These are phyloP conservation scores for Lathyrus oleraceus DNA, from an alignment of 306 rosid genomes.

Conservation along the genomic window DNA sequence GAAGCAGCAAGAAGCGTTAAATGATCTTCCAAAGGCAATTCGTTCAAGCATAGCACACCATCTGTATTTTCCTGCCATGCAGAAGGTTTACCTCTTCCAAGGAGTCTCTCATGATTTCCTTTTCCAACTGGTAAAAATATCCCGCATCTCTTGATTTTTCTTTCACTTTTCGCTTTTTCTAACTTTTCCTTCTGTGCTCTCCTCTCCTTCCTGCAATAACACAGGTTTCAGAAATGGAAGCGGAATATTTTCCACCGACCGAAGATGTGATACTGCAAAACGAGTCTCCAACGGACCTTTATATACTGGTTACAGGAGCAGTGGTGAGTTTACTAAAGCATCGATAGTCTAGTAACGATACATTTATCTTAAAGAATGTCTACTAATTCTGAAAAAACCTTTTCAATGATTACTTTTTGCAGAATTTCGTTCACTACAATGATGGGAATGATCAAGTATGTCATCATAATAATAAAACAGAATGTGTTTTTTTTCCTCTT, in stretches of 20 bases:
- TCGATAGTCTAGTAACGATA: neutral
- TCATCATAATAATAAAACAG: constrained; percentile 18
- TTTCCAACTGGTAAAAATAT: constrained; percentile 67
- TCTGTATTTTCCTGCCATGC: constrained; percentile 61
- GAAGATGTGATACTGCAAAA: constrained; percentile 82
- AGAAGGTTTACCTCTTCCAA: constrained; percentile 60
- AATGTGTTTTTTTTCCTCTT: neutral
- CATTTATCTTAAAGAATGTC: constrained; percentile 16
- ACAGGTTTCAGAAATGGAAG: constrained; percentile 78
- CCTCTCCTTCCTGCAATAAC: neutral
- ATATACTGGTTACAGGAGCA: constrained; percentile 75
- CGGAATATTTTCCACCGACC: constrained; percentile 81
- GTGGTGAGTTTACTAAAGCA: constrained; percentile 55
- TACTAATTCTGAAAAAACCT: constrained; percentile 7
- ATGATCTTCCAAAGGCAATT: constrained; percentile 76
- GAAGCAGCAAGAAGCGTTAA: constrained; percentile 80
- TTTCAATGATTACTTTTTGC: constrained; percentile 34
- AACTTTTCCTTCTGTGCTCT: neutral
- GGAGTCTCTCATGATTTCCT: constrained; percentile 76
- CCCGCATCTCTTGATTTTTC: constrained; percentile 6
- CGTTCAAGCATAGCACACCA: constrained; percentile 74
- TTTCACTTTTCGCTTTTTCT: neutral
- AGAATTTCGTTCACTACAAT: constrained; percentile 52
- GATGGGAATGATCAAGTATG: constrained; percentile 69
- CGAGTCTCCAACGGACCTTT: constrained; percentile 76